Percentiles rank a stretch among this genome's conserved stretches.
Conservation (phyloP, 192 early-diverging fungal species). For the Chytriomyces sp. region DNA sequence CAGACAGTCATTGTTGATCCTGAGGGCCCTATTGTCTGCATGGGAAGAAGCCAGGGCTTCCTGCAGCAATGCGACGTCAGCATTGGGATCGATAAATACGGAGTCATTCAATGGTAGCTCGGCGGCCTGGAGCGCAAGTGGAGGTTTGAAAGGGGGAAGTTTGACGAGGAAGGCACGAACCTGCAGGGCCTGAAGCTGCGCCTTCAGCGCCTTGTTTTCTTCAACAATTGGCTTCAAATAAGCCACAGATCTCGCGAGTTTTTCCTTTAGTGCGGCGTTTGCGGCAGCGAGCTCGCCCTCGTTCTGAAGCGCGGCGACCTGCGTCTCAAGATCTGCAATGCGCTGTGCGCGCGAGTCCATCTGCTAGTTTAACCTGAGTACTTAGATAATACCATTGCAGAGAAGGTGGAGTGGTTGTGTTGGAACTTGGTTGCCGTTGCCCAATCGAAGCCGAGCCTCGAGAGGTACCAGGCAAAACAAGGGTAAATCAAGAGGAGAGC, state of each 20-base stretch:
- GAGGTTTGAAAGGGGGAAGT: not conserved
- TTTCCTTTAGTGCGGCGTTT: conserved; percentile 21
- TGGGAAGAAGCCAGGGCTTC: too few species aligned
- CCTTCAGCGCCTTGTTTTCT: conserved; percentile 21
- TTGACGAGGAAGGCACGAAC: not conserved
- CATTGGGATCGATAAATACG: too few species aligned
- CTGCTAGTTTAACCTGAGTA: too few species aligned
- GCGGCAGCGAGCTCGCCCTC: not conserved
- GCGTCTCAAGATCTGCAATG: not conserved
- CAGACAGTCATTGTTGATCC: not conserved
- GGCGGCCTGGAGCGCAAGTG: not conserved
- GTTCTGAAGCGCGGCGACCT: not conserved
- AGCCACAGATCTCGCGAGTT: conserved; percentile 25
- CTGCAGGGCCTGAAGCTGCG: not conserved
- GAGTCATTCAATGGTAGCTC: not conserved
- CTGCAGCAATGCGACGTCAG: too few species aligned
- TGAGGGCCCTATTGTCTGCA: not conserved
- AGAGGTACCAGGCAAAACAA: not conserved
- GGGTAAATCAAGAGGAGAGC: not conserved
- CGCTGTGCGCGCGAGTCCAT: not conserved
- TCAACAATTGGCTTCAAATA: conserved; percentile 33
- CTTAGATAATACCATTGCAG: too few species aligned
- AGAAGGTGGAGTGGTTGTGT: too few species aligned
- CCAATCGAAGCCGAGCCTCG: not conserved
- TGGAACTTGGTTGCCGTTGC: not conserved